Base-by-base conservation (phyloP, 1,284 basidiomycete species). In the Boletus albobrunnescens region DNA sequence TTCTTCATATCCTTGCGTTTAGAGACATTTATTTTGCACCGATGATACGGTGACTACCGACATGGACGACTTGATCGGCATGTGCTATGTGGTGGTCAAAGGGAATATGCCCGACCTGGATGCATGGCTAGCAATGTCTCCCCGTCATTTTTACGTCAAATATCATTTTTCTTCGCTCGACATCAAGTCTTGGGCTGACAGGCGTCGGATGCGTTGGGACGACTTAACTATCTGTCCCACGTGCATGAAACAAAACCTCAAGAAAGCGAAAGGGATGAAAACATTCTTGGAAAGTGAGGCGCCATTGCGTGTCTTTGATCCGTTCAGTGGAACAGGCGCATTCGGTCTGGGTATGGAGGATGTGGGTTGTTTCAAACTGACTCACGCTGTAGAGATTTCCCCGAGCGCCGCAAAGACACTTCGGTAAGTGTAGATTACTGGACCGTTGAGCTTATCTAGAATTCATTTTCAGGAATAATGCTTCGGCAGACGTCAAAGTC, bases 371-470 rank as follows among this genome's bases (percentile, higher is more conserved):
- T 54, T 87, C 43, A 72, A 77, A 50, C 60, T 84, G 3, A 81
- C 77, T 0, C 79, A 86, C 68, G 75, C 81, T 0, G 64, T 87
- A 30, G 86, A 89, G 54, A 80, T 86, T 23, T 71, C 75, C 28
- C 82, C 84, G 0, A 86, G 82, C 56, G 82, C 87, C n/a, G 81
- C 82, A 0, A 64, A 67, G 47, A 86, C 86, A 1, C 63, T 82
- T 16, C 67, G 64, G 85, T 84, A 55, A 44, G 76, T 63, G 11
- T 36, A 23, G 16, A 37, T 48, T 44, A 44, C 32, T 36, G 16
- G 36, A 14, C 44, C n/a, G 24, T 33, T 26, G 36, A 16, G 13
- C 9, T 17, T 38, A 14, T 35, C 44, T 47, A 33, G 48, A 48
- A 49, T 20, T 47, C 37, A 20, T 28, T 33, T n/a, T 19, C 43